phyloP scores from a whole-genome alignment of 1,284 basidiomycete genomes.

The Boletellus deceptivus region DNA sequence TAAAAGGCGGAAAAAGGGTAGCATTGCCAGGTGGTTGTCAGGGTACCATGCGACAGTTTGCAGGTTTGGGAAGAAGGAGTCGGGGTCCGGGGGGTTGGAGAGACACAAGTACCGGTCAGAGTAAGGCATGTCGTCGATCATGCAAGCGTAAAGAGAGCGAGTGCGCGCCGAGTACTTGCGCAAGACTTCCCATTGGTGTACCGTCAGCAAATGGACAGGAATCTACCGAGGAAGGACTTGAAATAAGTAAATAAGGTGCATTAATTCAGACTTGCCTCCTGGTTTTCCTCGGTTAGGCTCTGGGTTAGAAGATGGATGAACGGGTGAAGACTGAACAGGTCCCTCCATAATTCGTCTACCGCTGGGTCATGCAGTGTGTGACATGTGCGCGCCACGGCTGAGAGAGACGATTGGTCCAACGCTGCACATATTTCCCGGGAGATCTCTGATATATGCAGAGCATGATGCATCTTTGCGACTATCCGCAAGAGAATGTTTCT shows the following conservation, averaged over 20 bases:
- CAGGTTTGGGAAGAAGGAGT: constrained; percentile 24
- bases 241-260: not conserved
- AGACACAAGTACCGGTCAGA: constrained; percentile 10
- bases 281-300: not conserved
- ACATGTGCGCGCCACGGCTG: constrained; percentile 25
- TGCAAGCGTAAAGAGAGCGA: constrained; percentile 19
- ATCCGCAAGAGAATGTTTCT: not conserved
- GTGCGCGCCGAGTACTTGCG: constrained; percentile 22
- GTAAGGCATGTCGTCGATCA: constrained; percentile 15
- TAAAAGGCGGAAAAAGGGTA: constrained; percentile 25
- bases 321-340: constrained; percentile 22
- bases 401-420: constrained; percentile 16
- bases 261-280: constrained; percentile 12
- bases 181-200: constrained; percentile 20
- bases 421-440: constrained; percentile 16
- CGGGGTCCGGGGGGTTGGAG: constrained; percentile 15
- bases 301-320: constrained; percentile 22
- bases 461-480: constrained; percentile 22
- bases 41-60: constrained; percentile 22
- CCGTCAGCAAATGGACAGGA: not conserved
- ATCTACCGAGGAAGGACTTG: not conserved
- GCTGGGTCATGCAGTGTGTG: constrained; percentile 22
- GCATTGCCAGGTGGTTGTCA: constrained; percentile 17
- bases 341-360: constrained; percentile 27
- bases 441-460: constrained; percentile 25